phyloP scores from a whole-genome alignment of 2,329 filamentous ascomycete species.

The Colletotrichum orchidophilum region DNA sequence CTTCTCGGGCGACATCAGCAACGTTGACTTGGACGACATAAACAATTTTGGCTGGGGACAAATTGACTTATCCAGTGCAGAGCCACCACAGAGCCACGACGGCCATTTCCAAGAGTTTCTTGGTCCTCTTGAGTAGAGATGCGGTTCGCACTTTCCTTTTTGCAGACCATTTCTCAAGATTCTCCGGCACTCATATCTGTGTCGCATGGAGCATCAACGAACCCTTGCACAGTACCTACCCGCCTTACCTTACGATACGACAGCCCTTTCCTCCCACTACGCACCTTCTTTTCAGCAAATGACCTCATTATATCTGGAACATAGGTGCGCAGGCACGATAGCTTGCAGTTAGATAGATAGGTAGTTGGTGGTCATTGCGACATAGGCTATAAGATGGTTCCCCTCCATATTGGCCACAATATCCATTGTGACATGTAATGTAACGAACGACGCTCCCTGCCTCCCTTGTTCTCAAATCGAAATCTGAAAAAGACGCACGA shows the following conservation, averaged over 20 bases:
- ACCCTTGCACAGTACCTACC: background rate
- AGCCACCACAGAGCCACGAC: background rate
- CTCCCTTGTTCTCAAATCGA: background rate
- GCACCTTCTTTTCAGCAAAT: background rate
- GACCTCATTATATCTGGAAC: background rate
- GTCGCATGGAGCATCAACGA: background rate
- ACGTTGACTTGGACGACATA: background rate
- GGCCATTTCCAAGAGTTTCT: background rate
- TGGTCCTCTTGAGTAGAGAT: background rate
- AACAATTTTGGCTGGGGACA: background rate
- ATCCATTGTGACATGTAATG: background rate
- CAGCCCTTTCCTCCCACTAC: background rate
- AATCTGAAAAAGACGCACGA: background rate
- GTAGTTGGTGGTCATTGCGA: slow-evolving; percentile 19
- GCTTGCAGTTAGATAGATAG: background rate
- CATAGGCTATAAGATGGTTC: background rate
- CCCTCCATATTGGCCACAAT: background rate
- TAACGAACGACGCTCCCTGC: slow-evolving; percentile 25
- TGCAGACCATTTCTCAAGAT: background rate
- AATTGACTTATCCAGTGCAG: background rate
- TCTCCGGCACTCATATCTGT: background rate
- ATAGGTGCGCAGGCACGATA: background rate
- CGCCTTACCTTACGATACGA: background rate
- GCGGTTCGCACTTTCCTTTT: background rate
- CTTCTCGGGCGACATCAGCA: background rate